Evolutionary conservation across 2,329 filamentous ascomycete species (phyloP).

Genomic region (Phialophora macrospora): DNA sequence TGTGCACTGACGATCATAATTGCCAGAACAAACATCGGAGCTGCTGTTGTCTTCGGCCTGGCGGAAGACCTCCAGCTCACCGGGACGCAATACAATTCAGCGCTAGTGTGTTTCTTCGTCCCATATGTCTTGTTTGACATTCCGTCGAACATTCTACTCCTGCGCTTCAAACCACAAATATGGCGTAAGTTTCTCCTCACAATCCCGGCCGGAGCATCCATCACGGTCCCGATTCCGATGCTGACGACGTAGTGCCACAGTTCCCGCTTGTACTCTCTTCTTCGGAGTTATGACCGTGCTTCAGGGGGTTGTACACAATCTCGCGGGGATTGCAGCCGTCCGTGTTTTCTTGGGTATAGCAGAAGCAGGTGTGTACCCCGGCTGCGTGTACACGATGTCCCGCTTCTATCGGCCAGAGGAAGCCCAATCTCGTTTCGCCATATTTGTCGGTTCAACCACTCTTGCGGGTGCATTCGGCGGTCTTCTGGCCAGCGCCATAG

Average conservation of each 20-base stretch:
- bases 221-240: neutral
- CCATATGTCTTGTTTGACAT: slow-evolving; percentile 68
- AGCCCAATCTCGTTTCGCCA: slow-evolving; percentile 47
- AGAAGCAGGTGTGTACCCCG: slow-evolving; percentile 5
- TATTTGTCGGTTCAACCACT: slow-evolving; percentile 46
- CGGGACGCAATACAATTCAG: slow-evolving; percentile 50
- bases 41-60: slow-evolving; percentile 71
- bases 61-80: slow-evolving; percentile 55
- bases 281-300: slow-evolving; percentile 3
- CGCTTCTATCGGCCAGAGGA: slow-evolving; percentile 47
- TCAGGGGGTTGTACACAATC: neutral
- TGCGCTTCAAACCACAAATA: slow-evolving; percentile 66
- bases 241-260: neutral
- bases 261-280: neutral
- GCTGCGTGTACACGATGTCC: slow-evolving; percentile 17
- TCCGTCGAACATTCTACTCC: slow-evolving; percentile 72
- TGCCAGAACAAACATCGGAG: slow-evolving; percentile 73
- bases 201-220: neutral
- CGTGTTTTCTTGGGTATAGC: neutral
- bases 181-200: slow-evolving; percentile 51
- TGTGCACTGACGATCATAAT: neutral
- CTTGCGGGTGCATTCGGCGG: slow-evolving; percentile 52
- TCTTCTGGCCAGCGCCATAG: slow-evolving; percentile 57
- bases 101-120: slow-evolving; percentile 62
- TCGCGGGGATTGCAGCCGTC: neutral